These are phyloP conservation scores for Cryphonectria carpinicola DNA, from an alignment of 2,329 filamentous ascomycete genomes.

Conservation along the genomic window DNA sequence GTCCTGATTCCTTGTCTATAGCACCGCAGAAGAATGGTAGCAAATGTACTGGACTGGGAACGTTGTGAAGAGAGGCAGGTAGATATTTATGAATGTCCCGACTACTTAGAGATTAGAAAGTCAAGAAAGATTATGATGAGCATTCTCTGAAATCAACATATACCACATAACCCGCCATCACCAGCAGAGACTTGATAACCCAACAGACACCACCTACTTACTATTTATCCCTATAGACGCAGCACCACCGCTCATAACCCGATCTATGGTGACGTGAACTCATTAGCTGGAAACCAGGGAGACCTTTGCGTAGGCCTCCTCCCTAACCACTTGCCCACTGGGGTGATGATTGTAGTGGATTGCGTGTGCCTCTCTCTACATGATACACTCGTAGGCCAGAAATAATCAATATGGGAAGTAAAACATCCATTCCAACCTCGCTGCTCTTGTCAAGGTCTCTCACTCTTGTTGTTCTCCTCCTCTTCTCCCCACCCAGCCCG, in stretches of 20 bases:
- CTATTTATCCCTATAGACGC: background rate
- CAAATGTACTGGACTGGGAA: background rate
- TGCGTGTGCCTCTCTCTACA: background rate
- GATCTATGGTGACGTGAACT: no score
- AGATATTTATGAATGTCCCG: conserved; percentile 4
- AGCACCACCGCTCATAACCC: background rate
- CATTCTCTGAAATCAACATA: background rate
- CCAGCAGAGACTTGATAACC: background rate
- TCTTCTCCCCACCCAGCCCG: background rate
- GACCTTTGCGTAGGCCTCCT: background rate
- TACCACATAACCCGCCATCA: background rate
- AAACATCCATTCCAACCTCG: background rate
- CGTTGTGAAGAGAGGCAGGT: background rate
- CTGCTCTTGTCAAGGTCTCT: background rate
- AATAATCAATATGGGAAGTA: background rate
- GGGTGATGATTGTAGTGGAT: background rate
- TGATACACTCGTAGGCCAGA: background rate
- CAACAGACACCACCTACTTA: background rate
- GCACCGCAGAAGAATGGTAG: background rate
- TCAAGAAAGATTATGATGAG: background rate
- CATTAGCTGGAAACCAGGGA: background rate
- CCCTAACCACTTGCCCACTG: background rate
- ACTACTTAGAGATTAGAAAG: background rate
- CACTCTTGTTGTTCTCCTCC: background rate
- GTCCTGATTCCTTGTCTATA: conserved; percentile 15